Evolutionary conservation across 2,329 filamentous ascomycete genomes (phyloP).

Genomic region (Colletotrichum costaricense): DNA sequence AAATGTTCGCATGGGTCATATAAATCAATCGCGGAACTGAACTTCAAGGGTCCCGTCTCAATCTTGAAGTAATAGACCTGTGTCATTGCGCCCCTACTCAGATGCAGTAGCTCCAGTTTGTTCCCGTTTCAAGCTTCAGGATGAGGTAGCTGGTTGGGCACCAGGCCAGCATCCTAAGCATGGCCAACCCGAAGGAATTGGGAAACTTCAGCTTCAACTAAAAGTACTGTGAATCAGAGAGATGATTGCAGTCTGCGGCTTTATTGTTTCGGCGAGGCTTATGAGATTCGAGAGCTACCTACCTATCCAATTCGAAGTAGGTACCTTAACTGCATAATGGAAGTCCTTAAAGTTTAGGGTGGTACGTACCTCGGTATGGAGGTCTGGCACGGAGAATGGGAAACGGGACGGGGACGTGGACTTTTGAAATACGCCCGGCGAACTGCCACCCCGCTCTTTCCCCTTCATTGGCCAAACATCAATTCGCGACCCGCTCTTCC

Average conservation of each 20-base stretch:
- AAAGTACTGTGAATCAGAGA: background rate
- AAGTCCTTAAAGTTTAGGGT: background rate
- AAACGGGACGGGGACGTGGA: constrained; percentile 1
- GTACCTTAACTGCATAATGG: background rate
- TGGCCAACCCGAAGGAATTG: background rate
- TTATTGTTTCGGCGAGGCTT: background rate
- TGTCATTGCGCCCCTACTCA: background rate
- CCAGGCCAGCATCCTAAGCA: background rate
- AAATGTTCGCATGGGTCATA: background rate
- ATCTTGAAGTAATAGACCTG: background rate
- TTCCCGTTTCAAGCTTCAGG: background rate
- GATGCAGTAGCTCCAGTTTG: background rate
- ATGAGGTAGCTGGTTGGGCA: too few relatives aligned
- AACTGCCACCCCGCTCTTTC: constrained; percentile 24
- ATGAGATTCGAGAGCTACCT: background rate
- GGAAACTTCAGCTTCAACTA: background rate
- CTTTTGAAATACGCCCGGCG: background rate
- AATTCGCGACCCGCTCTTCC: constrained; percentile 7
- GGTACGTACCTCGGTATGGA: constrained; percentile 18
- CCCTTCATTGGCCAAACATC: constrained; percentile 21
- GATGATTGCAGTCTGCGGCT: background rate
- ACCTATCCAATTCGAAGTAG: background rate
- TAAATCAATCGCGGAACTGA: background rate
- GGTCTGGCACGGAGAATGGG: background rate
- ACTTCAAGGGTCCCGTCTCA: background rate